A percentile compares a stretch with the other conserved stretches of the same genome.
Evolutionary conservation across 2,329 filamentous ascomycete species (phyloP).

Genomic region (Catunica adiposa): DNA sequence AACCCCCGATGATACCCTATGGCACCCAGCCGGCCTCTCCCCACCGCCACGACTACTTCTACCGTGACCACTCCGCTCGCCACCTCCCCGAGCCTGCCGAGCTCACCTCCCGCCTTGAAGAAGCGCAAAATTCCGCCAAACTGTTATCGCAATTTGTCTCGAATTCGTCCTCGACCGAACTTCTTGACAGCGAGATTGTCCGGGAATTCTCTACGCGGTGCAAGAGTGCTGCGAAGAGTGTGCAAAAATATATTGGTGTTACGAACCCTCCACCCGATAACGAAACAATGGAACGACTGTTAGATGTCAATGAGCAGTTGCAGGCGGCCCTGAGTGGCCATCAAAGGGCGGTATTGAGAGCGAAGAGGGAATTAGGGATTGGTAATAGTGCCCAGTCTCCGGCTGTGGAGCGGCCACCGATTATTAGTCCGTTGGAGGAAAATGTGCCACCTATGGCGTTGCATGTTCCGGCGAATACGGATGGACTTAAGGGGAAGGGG

Average conservation of each 20-base stretch:
- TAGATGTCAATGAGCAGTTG: conserved; percentile 87
- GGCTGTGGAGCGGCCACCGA: background rate
- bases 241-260: conserved; percentile 72
- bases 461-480: background rate
- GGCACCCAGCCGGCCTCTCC: conserved; percentile 15
- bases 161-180: conserved; percentile 60
- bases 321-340: conserved; percentile 69
- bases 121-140: conserved; percentile 78
- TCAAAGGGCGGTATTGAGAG: conserved; percentile 58
- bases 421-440: background rate
- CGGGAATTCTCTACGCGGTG: conserved; percentile 85
- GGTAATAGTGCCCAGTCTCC: conserved; percentile 18
- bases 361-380: conserved; percentile 37
- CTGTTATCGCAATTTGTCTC: conserved; percentile 84
- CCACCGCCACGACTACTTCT: conserved; percentile 38
- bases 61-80: conserved; percentile 31
- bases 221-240: conserved; percentile 58
- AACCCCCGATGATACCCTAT: background rate
- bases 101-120: conserved; percentile 68
- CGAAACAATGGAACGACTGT: conserved; percentile 80
- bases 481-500: background rate
- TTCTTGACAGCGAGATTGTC: conserved; percentile 72
- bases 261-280: conserved; percentile 73
- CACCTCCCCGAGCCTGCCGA: conserved; percentile 54
- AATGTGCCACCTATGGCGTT: too few relatives aligned